Base-by-base conservation (phyloP, 495 filamentous ascomycete genomes). In the Daldinia caldariorum region DNA sequence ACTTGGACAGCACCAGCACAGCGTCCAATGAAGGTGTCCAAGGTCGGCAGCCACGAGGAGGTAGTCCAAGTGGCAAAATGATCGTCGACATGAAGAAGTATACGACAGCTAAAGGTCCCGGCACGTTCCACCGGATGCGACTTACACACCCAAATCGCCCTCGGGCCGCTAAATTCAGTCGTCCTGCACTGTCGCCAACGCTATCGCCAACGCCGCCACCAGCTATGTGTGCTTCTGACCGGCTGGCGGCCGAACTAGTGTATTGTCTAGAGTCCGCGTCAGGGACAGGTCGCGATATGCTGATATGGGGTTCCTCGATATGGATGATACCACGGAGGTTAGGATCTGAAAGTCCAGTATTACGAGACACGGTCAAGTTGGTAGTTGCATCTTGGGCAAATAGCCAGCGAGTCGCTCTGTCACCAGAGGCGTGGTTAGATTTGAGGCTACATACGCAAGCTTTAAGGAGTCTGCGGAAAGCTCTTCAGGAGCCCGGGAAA, bases 381-480 rank as follows among this genome's bases (percentile, higher is more conserved):
- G 59, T 74, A 26, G 66, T 74, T 16, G 29, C 57, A 13, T 63
- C 69, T 0, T 76, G 74, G 74, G 41, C 60, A 2, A 76, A 71
- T 32, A 70, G 72, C 16, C 74, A 73, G n/a, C 74, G 68, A 14
- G 66, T 67, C 12, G n/a, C 50, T 7, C 18, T 72, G 8, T 61
- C 66, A n/a, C 64, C 72, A 4, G 34, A 70, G n/a, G 53, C 47
- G 32, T 76, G 74, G 74, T 51, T 76, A 7, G 72, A 76, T 45
- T 66, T 76, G 18, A 63, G 67, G 13, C 58, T 68, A 4, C 74
- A 77, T 61, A 77, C 60, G 12, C 55, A 53, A 34, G 72, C 72
- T 13, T 45, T 77, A n/a, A 61, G 74, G 6, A 77, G 74, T 61
- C 43, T 77, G 10, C 56, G 70, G 13, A 67, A 74, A n/a, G 72